phyloP scores from a whole-genome alignment of 331 rosid species.

The Acacia pycnantha region DNA sequence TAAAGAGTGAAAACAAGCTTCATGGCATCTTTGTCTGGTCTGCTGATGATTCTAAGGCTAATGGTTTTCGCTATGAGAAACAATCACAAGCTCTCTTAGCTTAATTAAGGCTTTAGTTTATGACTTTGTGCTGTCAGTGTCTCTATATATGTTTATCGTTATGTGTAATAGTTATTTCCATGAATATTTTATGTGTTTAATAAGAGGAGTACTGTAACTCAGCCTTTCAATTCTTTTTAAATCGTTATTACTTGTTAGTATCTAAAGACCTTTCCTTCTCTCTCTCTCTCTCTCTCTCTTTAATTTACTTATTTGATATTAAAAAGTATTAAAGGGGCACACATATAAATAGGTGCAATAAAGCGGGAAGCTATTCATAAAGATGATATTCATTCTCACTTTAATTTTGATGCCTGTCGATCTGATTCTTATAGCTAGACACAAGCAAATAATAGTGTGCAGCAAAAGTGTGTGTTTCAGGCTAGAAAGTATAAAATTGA shows the following conservation, averaged over 20 bases:
- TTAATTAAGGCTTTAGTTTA: background rate
- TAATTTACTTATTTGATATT: too few species aligned
- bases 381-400: conserved; percentile 38
- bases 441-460: background rate
- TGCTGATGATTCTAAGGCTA: conserved; percentile 54
- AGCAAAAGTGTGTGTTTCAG: background rate
- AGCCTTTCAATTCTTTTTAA: too few species aligned
- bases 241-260: too few species aligned
- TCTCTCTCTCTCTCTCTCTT: too few species aligned
- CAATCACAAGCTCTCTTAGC: conserved; percentile 49
- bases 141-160: background rate
- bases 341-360: conserved; percentile 21
- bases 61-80: conserved; percentile 47
- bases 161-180: background rate
- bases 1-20: conserved; percentile 37
- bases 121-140: background rate
- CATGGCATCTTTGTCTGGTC: conserved; percentile 60
- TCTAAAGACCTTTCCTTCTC: too few species aligned
- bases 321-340: background rate
- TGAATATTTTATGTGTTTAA: background rate
- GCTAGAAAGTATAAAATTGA: background rate
- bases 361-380: conserved; percentile 32
- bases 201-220: too few species aligned
- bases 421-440: conserved; percentile 5
- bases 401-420: conserved; percentile 10